phyloP scores from a whole-genome alignment of 352 stramenopile species.

The Phytophthora pini region DNA sequence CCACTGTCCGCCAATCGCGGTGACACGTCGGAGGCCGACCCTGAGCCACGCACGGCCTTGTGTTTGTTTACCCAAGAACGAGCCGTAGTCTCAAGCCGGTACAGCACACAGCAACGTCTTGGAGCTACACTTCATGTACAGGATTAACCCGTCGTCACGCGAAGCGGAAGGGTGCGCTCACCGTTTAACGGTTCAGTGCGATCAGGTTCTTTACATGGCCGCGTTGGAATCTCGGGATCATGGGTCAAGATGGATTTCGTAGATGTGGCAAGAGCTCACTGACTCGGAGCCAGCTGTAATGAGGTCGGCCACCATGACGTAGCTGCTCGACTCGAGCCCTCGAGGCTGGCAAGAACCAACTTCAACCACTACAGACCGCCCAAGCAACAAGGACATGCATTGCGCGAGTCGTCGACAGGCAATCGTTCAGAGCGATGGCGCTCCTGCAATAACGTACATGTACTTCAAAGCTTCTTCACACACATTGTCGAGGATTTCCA shows the following conservation, averaged over 20 bases:
- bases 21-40: background rate
- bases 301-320: conserved; percentile 3
- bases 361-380: conserved; percentile 5
- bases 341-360: background rate
- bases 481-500: too few relatives aligned
- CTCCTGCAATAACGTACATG: too few relatives aligned
- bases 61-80: too few relatives aligned
- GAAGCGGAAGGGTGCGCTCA: background rate
- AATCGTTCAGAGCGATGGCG: background rate
- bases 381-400: conserved; percentile 12
- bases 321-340: background rate
- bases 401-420: background rate
- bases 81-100: too few relatives aligned
- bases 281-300: conserved; percentile 1
- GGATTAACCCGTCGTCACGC: background rate
- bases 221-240: background rate
- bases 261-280: conserved; percentile 1
- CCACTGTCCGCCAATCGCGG: conserved; percentile 13
- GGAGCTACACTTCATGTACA: too few relatives aligned
- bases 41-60: background rate
- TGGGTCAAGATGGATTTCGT: background rate
- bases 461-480: too few relatives aligned
- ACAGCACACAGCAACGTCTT: background rate
- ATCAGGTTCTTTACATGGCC: conserved; percentile 4
- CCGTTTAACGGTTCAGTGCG: background rate